A percentile compares a stretch with the other conserved stretches of the same genome.
These are phyloP conservation scores for Sugiyamaella novakii DNA, from an alignment of 1,139 yeast species.

Conservation along the genomic window DNA sequence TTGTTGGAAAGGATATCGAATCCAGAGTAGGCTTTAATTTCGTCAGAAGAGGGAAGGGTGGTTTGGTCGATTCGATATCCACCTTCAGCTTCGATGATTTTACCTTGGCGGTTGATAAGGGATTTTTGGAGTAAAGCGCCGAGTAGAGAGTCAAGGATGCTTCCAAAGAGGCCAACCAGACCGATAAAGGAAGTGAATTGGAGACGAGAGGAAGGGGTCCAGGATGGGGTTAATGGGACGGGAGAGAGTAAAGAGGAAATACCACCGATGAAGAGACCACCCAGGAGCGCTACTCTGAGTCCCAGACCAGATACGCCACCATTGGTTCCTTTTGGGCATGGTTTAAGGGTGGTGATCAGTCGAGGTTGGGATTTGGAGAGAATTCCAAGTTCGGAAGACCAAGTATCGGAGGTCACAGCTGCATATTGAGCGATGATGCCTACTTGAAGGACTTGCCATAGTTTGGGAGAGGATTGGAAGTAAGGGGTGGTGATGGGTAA, in stretches of 20 bases:
- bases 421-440: constrained; percentile 50
- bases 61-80: constrained; percentile 39
- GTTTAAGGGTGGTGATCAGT: constrained; percentile 47
- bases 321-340: constrained; percentile 54
- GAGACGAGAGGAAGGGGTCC: constrained; percentile 24
- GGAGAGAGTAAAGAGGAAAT: constrained; percentile 37
- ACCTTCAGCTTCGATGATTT: constrained; percentile 48
- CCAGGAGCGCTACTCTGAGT: constrained; percentile 44
- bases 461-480: background rate
- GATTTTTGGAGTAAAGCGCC: constrained; percentile 49
- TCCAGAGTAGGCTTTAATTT: constrained; percentile 34
- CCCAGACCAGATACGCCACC: constrained; percentile 52
- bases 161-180: constrained; percentile 46
- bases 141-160: constrained; percentile 48
- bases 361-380: constrained; percentile 45
- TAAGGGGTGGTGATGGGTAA: background rate
- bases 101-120: constrained; percentile 43
- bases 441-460: constrained; percentile 26
- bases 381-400: constrained; percentile 55
- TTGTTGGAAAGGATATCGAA: constrained; percentile 45
- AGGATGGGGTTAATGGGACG: constrained; percentile 15
- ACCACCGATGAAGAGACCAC: constrained; percentile 45
- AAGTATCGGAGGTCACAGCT: constrained; percentile 53
- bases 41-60: constrained; percentile 14
- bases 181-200: constrained; percentile 39